Evolutionary conservation across 2,329 filamentous ascomycete species (phyloP), one percentile per base, ranked within the genome.

Genomic region (Alternaria infectoria): DNA sequence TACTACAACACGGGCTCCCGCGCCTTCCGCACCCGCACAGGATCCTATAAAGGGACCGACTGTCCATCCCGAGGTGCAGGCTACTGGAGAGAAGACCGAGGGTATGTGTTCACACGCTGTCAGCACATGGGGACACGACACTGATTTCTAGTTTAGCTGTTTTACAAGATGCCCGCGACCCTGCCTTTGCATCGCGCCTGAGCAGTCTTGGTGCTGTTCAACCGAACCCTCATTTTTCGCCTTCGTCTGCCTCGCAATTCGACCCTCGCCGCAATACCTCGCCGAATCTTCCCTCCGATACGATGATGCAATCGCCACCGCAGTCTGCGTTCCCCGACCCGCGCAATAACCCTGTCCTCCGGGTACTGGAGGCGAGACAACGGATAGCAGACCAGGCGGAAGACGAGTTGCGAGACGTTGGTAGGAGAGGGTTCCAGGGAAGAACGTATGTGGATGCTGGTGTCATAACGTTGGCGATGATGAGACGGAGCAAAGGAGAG

Each of bases 171-270:
- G 87, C 83, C 59, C 85, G 84, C 62, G 88, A 90, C 73, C 87
- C 87, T 2, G 82, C 86, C 73, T 95, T 85, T 87, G 91, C 94
- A 84, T 90, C 88, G 76, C 96, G 93, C 68, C 92, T 98, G 66
- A 91, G 89, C 71, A 81, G 80, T 49, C 81, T 90, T 61, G 88
- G 87, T 60, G 84, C 86, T 58, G 87, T 89, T 8, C 84, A 84
- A 57, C 86, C 86, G 28, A 85, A 84, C 62, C 86, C 86, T 3
- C 87, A 86, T 25, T 81, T 84, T 65, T 88, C 86, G 11, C 80
- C 83, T 32, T 83, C 85, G 44, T 88, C 87, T 47, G 83, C 83
- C 23, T 87, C 86, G 69, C 65, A 77, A 47, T 76, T 75, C 66
- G 79, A 76, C 64, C 75, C 78, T 36, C 74, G 65, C 28, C 71